Evolutionary conservation across 305 asterid species (phyloP).

Genomic region (Striga hermonthica): DNA sequence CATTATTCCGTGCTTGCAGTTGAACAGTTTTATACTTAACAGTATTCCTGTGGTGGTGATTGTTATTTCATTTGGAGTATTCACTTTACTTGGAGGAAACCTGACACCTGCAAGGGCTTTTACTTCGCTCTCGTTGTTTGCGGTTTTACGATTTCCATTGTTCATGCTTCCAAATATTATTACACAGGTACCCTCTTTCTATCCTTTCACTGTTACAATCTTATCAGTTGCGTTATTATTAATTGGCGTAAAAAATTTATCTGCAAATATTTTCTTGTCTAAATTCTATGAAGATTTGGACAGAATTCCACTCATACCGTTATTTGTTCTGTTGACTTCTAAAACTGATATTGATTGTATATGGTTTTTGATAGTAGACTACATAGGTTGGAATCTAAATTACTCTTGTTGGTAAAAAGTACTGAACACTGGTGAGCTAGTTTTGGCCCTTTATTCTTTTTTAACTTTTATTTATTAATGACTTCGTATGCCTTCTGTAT

Average conservation of each 20-base stretch:
- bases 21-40: constrained; percentile 76
- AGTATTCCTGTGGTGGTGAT: constrained; percentile 95
- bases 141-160: constrained; percentile 84
- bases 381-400: no score
- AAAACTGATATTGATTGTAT: no score
- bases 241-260: no score
- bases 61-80: constrained; percentile 70
- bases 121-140: constrained; percentile 85
- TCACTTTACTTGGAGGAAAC: constrained; percentile 86
- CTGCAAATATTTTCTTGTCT: no score
- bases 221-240: neutral
- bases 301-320: constrained; percentile 11
- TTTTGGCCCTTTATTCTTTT: neutral
- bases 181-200: constrained; percentile 63
- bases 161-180: constrained; percentile 93
- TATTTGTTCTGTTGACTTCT: no score
- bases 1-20: constrained; percentile 49
- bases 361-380: no score
- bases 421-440: no score
- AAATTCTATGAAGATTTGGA: no score
- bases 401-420: no score
- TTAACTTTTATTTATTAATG: neutral
- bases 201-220: constrained; percentile 3
- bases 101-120: constrained; percentile 98
- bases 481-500: constrained; percentile 9